A percentile compares a stretch with the other conserved stretches of the same genome.
Conservation (phyloP, 2,329 filamentous ascomycete species). For the Hypomyces perniciosus region DNA sequence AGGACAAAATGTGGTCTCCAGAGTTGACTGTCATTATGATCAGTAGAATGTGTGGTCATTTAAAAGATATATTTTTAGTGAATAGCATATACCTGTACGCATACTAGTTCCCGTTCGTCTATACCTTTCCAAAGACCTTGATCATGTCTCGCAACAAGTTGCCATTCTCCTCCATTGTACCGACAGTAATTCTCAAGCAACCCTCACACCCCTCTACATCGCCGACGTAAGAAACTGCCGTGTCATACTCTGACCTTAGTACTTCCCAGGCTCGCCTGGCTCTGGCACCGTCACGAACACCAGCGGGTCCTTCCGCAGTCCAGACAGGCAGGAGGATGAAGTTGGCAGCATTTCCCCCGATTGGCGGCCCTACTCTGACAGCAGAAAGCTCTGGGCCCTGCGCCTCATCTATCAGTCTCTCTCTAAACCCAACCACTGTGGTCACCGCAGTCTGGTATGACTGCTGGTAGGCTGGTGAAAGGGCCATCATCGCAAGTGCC, state of each 20-base stretch:
- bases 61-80: too few relatives aligned
- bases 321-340: neutral
- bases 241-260: neutral
- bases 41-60: too few relatives aligned
- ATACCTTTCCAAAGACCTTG: neutral
- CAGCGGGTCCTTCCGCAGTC: neutral
- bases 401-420: neutral
- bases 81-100: too few relatives aligned
- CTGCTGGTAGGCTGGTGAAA: neutral
- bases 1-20: too few relatives aligned
- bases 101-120: neutral
- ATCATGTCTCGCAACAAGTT: neutral
- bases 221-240: neutral
- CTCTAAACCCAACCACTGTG: neutral
- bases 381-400: neutral
- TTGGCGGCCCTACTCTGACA: neutral
- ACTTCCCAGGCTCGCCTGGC: neutral
- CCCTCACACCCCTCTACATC: neutral
- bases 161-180: neutral
- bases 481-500: neutral
- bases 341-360: neutral
- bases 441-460: neutral
- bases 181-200: neutral
- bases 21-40: too few relatives aligned
- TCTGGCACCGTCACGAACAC: neutral